These are phyloP conservation scores for Grigorovia humatica DNA, from an alignment of 805 yeast species.

Conservation along the genomic window DNA sequence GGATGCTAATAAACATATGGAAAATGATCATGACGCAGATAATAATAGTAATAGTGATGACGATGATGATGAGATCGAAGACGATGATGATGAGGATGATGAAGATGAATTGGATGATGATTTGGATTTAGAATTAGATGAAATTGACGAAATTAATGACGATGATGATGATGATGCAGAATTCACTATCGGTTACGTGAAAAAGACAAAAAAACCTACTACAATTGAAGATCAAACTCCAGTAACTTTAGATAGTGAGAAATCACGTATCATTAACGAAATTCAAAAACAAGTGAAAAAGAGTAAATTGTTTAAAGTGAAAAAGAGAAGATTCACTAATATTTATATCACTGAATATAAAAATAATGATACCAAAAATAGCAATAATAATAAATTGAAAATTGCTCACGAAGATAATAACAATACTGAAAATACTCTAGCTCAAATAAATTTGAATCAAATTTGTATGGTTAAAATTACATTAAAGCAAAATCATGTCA, in stretches of 20 bases:
- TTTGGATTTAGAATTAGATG: slow-evolving; percentile 5
- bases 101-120: slow-evolving; percentile 6
- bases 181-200: slow-evolving; percentile 14
- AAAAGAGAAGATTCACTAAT: slow-evolving; percentile 27
- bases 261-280: slow-evolving; percentile 20
- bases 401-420: not conserved
- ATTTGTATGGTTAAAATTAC: slow-evolving; percentile 18
- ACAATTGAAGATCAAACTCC: slow-evolving; percentile 7
- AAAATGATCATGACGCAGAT: slow-evolving; percentile 4
- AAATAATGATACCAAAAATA: not conserved
- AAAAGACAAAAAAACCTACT: slow-evolving; percentile 1
- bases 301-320: slow-evolving; percentile 19
- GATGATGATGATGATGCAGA: slow-evolving; percentile 13
- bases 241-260: slow-evolving; percentile 20
- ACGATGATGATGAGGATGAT: slow-evolving; percentile 8
- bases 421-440: not conserved
- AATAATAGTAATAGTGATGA: slow-evolving; percentile 7
- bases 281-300: slow-evolving; percentile 23
- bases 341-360: slow-evolving; percentile 20
- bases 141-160: not conserved
- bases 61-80: slow-evolving; percentile 6
- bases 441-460: slow-evolving; percentile 6
- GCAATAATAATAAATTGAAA: not conserved
- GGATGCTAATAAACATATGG: slow-evolving; percentile 2
- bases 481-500: slow-evolving; percentile 27